phyloP scores from a whole-genome alignment of 257 asterid genomes.

The Marsdenia floribunda region DNA sequence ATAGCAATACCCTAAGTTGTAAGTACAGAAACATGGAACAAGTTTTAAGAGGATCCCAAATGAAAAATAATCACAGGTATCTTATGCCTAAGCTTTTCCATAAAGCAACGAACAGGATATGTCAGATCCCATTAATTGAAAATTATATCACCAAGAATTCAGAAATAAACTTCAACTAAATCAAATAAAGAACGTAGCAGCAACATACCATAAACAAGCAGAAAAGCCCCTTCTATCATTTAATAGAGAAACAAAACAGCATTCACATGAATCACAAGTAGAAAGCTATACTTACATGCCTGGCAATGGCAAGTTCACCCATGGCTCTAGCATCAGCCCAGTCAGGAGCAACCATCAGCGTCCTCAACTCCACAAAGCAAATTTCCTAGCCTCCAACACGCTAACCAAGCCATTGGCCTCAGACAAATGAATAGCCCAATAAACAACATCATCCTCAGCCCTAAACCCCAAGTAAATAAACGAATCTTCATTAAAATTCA shows the following conservation, averaged over 20 bases:
- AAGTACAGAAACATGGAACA: too few species aligned
- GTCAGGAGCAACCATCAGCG: slow-evolving; percentile 97
- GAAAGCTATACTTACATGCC: slow-evolving; percentile 59
- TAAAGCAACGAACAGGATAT: background rate
- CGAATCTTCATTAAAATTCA: too few species aligned
- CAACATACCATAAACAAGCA: too few species aligned
- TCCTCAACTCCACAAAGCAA: too few species aligned
- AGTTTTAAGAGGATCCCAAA: background rate
- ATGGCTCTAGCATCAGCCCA: slow-evolving; percentile 73
- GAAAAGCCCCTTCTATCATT: too few species aligned
- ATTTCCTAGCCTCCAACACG: slow-evolving; percentile 64
- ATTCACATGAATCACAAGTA: background rate
- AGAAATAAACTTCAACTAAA: too few species aligned
- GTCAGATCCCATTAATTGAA: background rate
- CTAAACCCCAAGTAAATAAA: too few species aligned
- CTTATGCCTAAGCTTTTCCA: background rate
- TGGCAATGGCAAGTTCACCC: slow-evolving; percentile 89
- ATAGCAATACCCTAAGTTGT: background rate
- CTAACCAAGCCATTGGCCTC: slow-evolving; percentile 56
- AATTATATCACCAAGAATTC: background rate
- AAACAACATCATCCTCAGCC: slow-evolving; percentile 58
- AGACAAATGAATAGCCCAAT: slow-evolving; percentile 89
- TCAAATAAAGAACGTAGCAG: too few species aligned
- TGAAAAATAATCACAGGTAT: background rate
- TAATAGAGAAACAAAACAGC: background rate